Evolutionary conservation across 495 filamentous ascomycete genomes (phyloP), one percentile per base, ranked within the genome.

Genomic region (Penicillium pulvis): DNA sequence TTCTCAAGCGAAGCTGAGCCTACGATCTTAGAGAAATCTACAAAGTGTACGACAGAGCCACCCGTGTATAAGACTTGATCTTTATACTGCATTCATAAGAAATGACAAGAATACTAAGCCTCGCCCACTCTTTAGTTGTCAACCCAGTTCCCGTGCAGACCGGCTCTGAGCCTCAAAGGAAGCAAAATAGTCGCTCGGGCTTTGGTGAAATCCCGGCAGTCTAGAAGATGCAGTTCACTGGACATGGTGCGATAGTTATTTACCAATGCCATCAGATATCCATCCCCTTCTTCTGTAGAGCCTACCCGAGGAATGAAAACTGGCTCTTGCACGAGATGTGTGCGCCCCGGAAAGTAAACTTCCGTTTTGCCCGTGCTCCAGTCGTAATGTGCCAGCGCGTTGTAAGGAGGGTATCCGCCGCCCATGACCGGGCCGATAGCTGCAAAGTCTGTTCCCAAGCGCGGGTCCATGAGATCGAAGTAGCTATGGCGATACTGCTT

Each of bases 311-410:
- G 83, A 31, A 85, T 80, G 58, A 85, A 85, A 0, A 81, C 76
- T 0, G 84, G 83, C 57, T 85, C 83, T 57, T 87, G 83, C 61
- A 84, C 81, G 3, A 80, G 78, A 53, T 72, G 75, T 0, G 76
- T 81, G 1, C 7, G 48, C 42, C 79, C 79, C 17, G 78, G 67
- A 56, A 75, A 83, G 55, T 75, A 83, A 10, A 73, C 69, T 35
- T 78, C 62, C 0, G 59, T 55, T 6, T 69, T 66, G 14, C 56
- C 51, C 1, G 64, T 64, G 0, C 43, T 64, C 65, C 72, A 73
- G 5, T 78, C 72, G 49, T 76, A 77, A 55, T 81, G 77, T 9
- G 71, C 75, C 23, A 83, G 66, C 30, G 69, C 72, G 61, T 83
- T 81, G 57, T 64, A 72, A 2, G 58, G 51, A 12, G 67, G 10